phyloP scores from a whole-genome alignment of 768 basidiomycete genomes.

The Boletus subcaerulescens region DNA sequence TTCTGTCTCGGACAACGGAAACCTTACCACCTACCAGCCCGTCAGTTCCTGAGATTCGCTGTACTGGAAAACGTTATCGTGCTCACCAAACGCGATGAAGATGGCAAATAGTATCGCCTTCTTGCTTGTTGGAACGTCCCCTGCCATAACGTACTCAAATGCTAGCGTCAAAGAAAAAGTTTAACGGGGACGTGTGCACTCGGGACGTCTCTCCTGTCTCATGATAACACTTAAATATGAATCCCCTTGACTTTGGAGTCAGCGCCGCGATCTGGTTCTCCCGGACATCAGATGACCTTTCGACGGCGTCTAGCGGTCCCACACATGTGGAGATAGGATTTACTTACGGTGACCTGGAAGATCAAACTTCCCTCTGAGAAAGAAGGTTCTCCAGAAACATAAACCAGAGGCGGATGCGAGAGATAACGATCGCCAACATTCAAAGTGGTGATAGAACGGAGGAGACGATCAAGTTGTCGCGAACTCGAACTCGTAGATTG shows the following conservation, averaged over 20 bases:
- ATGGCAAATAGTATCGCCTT: constrained; percentile 62
- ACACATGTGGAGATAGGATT: constrained; percentile 1
- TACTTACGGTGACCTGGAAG: neutral
- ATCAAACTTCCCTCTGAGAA: neutral
- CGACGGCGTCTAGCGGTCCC: constrained; percentile 4
- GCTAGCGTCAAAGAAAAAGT: neutral
- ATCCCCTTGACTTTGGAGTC: neutral
- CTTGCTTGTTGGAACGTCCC: constrained; percentile 57
- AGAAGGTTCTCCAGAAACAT: neutral
- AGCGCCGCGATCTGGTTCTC: neutral
- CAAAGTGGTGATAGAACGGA: neutral
- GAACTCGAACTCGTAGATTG: neutral
- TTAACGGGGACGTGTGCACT: neutral
- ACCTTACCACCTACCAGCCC: constrained; percentile 19
- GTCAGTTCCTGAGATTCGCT: neutral
- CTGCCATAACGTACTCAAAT: constrained; percentile 20
- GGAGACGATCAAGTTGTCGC: neutral
- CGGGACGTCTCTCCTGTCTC: neutral
- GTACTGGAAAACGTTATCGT: neutral
- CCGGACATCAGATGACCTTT: constrained; percentile 16
- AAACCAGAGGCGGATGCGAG: neutral
- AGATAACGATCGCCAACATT: neutral
- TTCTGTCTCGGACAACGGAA: neutral
- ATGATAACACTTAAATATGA: constrained; percentile 8
- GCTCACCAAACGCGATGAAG: constrained; percentile 72